A percentile compares a stretch with the other conserved stretches of the same genome.
Conservation (phyloP, 768 basidiomycete genomes). For the Leccinum incarnatum region DNA sequence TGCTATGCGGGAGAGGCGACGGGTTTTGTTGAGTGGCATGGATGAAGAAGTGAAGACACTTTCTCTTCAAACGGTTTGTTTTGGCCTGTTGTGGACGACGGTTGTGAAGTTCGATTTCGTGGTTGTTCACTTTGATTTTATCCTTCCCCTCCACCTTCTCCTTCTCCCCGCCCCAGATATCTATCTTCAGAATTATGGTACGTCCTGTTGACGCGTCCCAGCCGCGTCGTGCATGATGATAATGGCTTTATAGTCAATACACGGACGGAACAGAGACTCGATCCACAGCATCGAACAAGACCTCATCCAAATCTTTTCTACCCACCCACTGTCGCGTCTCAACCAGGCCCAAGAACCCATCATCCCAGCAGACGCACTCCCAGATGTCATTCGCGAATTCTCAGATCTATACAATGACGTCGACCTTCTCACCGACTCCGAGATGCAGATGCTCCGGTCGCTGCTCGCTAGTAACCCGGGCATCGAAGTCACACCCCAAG, state of each 20-base stretch:
- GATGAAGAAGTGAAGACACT: no score
- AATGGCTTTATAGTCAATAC: constrained; percentile 25
- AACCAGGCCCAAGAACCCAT: constrained; percentile 60
- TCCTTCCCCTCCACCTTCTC: constrained; percentile 2
- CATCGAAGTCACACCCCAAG: constrained; percentile 65
- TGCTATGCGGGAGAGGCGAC: no score
- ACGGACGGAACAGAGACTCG: constrained; percentile 67
- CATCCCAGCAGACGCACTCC: constrained; percentile 68
- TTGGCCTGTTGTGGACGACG: background rate
- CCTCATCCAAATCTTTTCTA: constrained; percentile 63
- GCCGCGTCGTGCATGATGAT: constrained; percentile 1
- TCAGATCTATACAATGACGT: constrained; percentile 56
- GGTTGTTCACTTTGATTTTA: constrained; percentile 5
- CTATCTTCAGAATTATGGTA: constrained; percentile 24
- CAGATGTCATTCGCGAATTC: constrained; percentile 66
- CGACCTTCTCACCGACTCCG: constrained; percentile 62
- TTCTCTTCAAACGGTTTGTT: background rate
- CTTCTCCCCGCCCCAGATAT: background rate
- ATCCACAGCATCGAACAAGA: constrained; percentile 68
- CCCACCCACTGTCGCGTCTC: constrained; percentile 57
- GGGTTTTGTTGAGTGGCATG: no score
- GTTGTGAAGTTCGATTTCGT: background rate
- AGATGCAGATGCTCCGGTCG: constrained; percentile 56
- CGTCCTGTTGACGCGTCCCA: constrained; percentile 14
- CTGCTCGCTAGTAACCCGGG: constrained; percentile 59